A percentile compares a stretch with the other conserved stretches of the same genome.
Evolutionary conservation across 1,284 basidiomycete genomes (phyloP).

Genomic region (Apiotrichum mycotoxinovorans): DNA sequence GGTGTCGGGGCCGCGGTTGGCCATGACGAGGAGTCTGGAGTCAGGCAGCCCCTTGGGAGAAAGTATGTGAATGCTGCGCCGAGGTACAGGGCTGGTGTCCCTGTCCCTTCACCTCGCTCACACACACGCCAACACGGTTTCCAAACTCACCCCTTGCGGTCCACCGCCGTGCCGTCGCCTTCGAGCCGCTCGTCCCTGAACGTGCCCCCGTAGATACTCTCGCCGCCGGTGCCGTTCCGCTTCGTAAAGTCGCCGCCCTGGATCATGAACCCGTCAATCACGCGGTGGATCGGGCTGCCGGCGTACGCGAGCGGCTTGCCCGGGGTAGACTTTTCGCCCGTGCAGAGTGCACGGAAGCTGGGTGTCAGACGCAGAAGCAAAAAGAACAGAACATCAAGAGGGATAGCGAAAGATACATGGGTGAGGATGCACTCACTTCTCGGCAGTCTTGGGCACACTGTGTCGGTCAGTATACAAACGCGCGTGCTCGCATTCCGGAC

Average conservation of each 20-base stretch:
- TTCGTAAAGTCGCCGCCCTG: slow-evolving; percentile 67
- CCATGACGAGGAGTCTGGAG: slow-evolving; percentile 57
- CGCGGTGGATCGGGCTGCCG: slow-evolving; percentile 70
- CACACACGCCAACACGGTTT: no score
- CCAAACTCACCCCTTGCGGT: slow-evolving; percentile 42
- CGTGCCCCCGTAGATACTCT: slow-evolving; percentile 48
- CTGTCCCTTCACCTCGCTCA: no score
- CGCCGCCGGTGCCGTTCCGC: slow-evolving; percentile 55
- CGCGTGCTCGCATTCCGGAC: slow-evolving; percentile 14
- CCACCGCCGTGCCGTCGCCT: slow-evolving; percentile 44
- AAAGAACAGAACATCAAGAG: slow-evolving; percentile 10
- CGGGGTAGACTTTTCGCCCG: slow-evolving; percentile 72
- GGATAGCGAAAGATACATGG: slow-evolving; percentile 1
- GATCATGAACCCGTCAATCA: slow-evolving; percentile 83
- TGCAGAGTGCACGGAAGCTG: slow-evolving; percentile 83
- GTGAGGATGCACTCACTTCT: slow-evolving; percentile 61
- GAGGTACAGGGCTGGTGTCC: no score
- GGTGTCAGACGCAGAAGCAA: no score
- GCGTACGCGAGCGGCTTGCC: slow-evolving; percentile 76
- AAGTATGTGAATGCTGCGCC: no score
- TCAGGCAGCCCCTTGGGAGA: no score
- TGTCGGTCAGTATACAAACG: slow-evolving; percentile 32
- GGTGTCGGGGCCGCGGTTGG: slow-evolving; percentile 60
- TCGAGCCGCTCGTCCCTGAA: slow-evolving; percentile 48
- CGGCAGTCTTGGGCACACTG: slow-evolving; percentile 72